Conservation (phyloP, 495 filamentous ascomycete species). For the Cladorrhinum samala region DNA sequence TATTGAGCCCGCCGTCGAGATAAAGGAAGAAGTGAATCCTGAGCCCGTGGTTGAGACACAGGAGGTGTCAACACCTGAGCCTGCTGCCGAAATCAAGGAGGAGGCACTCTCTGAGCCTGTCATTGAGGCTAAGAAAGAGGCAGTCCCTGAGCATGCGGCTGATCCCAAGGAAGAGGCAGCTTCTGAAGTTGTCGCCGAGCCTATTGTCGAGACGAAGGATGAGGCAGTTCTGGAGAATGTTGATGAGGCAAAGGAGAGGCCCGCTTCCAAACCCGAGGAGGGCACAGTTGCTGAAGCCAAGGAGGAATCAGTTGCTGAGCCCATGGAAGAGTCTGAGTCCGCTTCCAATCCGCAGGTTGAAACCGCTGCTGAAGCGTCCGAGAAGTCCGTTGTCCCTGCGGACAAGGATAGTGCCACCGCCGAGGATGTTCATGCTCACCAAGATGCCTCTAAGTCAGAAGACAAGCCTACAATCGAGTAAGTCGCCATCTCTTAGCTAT, state of each 20-base stretch:
- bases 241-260: slow-evolving; percentile 6
- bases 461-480: background rate
- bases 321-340: slow-evolving; percentile 1
- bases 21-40: no score
- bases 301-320: slow-evolving; percentile 5
- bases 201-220: background rate
- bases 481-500: background rate
- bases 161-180: slow-evolving; percentile 11
- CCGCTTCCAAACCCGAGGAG: slow-evolving; percentile 10
- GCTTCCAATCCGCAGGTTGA: no score
- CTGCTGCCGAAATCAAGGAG: slow-evolving; percentile 1
- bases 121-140: slow-evolving; percentile 3
- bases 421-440: no score
- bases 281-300: slow-evolving; percentile 4
- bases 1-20: no score
- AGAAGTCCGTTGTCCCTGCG: no score
- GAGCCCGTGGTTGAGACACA: no score
- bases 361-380: no score
- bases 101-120: background rate
- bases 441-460: no score
- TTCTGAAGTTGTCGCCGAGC: background rate
- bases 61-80: no score
- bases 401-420: background rate
- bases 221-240: slow-evolving; percentile 2
- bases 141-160: slow-evolving; percentile 1